Base-by-base conservation (phyloP, 495 filamentous ascomycete species). In the Terfezia boudieri region DNA sequence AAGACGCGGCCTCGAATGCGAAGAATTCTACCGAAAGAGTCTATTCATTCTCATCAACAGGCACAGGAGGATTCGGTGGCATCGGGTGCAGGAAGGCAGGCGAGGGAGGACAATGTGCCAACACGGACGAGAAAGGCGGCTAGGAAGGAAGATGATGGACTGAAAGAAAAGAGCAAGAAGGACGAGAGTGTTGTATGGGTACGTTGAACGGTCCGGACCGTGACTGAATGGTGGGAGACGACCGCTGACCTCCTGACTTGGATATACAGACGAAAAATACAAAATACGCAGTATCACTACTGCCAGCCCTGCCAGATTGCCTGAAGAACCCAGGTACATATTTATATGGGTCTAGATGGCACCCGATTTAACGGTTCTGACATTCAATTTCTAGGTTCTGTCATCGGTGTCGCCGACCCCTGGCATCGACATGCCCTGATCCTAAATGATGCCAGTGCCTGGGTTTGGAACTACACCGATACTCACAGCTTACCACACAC, bases 401-500 rank as follows among this genome's bases (percentile, higher is more conserved):
- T 55, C 38, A 57, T 52, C 64, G 59, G 65, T 9, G 46, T 53
- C 57, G 65, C 54, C 8, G 58, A 80, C 61, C 70, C 76, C 1
- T 67, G 71, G n/a, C 75, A 71, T 52, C 78, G 80, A 49, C 82
- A 86, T 65, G 92, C 82, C 38, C 71, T 96, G 37, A 78, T 77
- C 37, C 71, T 94, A 51, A 90, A 86, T 9, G 77, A 80, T 50
- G 78, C 76, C 1, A 76, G 85, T 61, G 92, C 87, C 51, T 74
- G 86, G 43, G 77, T 93, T 49, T 99, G 90, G 90, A 80, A 84
- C 51, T 96, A 95, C 65, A 78, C 72, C 16, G 71, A 78, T 5
- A 73, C 76, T 12, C 72, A 75, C 23, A 69, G 74, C 8, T 74
- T 80, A 8, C 74, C 77, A 46, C 82, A 87, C 60, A 78, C 79